Conservation (phyloP, 2,329 filamentous ascomycete species). For the Neospermospora avenae region DNA sequence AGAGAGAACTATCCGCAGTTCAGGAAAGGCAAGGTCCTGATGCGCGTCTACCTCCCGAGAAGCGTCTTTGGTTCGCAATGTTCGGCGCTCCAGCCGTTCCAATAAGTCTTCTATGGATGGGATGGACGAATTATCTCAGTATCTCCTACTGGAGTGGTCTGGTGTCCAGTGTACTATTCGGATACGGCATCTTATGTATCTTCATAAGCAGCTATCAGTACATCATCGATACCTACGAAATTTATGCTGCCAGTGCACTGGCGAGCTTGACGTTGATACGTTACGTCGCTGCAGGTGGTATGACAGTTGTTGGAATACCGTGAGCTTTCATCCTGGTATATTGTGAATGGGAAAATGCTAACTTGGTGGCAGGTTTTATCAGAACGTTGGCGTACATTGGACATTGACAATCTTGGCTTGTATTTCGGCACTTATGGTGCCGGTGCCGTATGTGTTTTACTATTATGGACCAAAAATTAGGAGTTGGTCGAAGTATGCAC, state of each 20-base stretch:
- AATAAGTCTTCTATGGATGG: constrained; percentile 23
- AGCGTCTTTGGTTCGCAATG: constrained; percentile 21
- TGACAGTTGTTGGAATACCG: constrained; percentile 21
- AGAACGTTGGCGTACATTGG: constrained; percentile 26
- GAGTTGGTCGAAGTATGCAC: constrained; percentile 24
- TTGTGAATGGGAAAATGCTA: constrained; percentile 19
- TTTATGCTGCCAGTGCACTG: constrained; percentile 17
- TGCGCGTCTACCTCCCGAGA: constrained; percentile 27
- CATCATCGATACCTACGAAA: constrained; percentile 22
- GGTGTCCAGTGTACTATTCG: constrained; percentile 40
- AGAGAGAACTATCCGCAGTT: constrained; percentile 11
- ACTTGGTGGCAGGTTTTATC: constrained; percentile 15
- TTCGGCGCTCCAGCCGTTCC: constrained; percentile 20
- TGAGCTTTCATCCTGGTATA: constrained; percentile 43
- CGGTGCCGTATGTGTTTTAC: constrained; percentile 24
- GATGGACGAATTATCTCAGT: constrained; percentile 32
- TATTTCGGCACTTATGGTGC: constrained; percentile 23
- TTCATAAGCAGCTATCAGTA: constrained; percentile 35
- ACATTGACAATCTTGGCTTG: constrained; percentile 22
- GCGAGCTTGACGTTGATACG: constrained; percentile 20
- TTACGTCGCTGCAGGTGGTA: constrained; percentile 22
- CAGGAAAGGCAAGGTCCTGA: constrained; percentile 11
- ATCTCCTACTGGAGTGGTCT: constrained; percentile 41
- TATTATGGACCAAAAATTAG: constrained; percentile 22
- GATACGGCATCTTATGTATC: constrained; percentile 42